Percentiles rank a stretch among this genome's conserved stretches.
Evolutionary conservation across 108 stramenopile genomes (phyloP).

Genomic region (Cyclostephanos tholiformis): DNA sequence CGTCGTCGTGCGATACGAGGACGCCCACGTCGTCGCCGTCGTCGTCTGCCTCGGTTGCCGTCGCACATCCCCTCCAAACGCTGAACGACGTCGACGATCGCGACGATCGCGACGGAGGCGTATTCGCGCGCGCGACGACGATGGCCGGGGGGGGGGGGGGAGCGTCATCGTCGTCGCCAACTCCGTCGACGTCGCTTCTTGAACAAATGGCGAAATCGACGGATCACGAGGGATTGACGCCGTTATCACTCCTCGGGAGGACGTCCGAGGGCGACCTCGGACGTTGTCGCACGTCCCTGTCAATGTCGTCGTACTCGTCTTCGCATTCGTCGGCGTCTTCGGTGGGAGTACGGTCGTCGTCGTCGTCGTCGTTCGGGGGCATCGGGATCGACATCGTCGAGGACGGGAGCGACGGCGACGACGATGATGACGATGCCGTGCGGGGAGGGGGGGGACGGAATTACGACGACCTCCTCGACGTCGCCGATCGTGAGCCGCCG

Average conservation of each 20-base stretch:
- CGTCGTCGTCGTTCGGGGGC: too few species aligned
- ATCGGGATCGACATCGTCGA: too few species aligned
- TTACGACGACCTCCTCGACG: constrained; percentile 11
- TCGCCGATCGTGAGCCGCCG: not conserved
- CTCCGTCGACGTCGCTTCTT: constrained; percentile 3
- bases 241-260: too few species aligned
- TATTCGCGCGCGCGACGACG: not conserved
- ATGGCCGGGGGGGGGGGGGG: too few species aligned
- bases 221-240: constrained; percentile 71
- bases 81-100: not conserved
- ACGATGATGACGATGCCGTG: constrained; percentile 3
- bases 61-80: too few species aligned
- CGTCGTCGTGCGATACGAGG: constrained; percentile 1
- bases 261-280: constrained; percentile 51
- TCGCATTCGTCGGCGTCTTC: too few species aligned
- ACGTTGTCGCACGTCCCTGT: constrained; percentile 51
- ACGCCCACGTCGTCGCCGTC: too few species aligned
- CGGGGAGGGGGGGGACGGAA: not conserved
- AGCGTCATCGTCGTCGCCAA: not conserved
- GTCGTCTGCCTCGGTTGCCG: too few species aligned
- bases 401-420: constrained; percentile 1
- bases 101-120: constrained; percentile 7
- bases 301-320: too few species aligned
- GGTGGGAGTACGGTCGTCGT: too few species aligned
- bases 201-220: not conserved